Percentiles rank a stretch among this genome's conserved stretches.
Conservation (phyloP, 2,329 filamentous ascomycete genomes). For the Plectosphaerella sp. region DNA sequence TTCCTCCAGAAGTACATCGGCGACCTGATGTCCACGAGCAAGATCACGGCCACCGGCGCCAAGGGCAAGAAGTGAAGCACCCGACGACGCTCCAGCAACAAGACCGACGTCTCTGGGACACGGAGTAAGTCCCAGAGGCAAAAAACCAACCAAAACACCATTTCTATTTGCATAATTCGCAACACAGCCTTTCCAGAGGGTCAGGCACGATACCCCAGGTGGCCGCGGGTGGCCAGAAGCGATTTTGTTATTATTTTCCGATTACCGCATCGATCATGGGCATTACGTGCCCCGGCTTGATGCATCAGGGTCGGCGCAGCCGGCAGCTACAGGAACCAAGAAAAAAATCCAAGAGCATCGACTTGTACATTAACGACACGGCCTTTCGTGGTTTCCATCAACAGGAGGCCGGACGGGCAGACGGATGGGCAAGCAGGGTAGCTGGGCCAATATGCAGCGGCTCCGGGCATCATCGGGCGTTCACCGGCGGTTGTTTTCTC, state of each 20-base stretch:
- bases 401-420: not conserved
- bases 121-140: no score
- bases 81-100: not conserved
- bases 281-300: not conserved
- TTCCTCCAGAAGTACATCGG: slow-evolving; percentile 98
- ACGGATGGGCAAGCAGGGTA: not conserved
- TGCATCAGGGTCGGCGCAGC: not conserved
- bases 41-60: slow-evolving; percentile 57
- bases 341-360: slow-evolving; percentile 1
- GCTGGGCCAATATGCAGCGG: not conserved
- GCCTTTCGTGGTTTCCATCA: not conserved
- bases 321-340: not conserved
- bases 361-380: slow-evolving; percentile 3
- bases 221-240: not conserved
- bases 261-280: no score
- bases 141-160: not conserved
- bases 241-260: not conserved
- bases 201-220: slow-evolving; percentile 4
- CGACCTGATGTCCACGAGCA: slow-evolving; percentile 84
- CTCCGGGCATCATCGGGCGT: slow-evolving; percentile 2
- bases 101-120: no score
- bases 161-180: not conserved
- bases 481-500: slow-evolving; percentile 18
- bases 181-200: slow-evolving; percentile 1
- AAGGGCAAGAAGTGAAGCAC: slow-evolving; percentile 48